Evolutionary conservation across 176 grass and related monocot species (phyloP).

Genomic region (Raddia guianensis): DNA sequence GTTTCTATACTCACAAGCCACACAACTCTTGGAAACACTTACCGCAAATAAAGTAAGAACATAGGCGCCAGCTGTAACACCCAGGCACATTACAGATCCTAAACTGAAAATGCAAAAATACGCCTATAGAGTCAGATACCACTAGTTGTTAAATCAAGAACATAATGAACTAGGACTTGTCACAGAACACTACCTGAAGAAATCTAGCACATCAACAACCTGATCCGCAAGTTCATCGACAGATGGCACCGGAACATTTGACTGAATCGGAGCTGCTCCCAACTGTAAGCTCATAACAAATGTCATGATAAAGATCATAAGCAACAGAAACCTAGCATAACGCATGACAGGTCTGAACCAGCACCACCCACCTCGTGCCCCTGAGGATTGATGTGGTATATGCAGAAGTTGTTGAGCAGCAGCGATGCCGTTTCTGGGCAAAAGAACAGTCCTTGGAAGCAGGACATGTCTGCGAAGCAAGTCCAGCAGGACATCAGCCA

Average conservation of each 20-base stretch:
- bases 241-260: conserved; percentile 58
- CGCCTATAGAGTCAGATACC: not conserved
- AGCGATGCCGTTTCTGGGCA: conserved; percentile 69
- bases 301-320: conserved; percentile 35
- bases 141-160: not conserved
- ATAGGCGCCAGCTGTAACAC: conserved; percentile 89
- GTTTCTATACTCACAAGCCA: not conserved
- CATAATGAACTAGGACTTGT: not conserved
- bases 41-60: conserved; percentile 90
- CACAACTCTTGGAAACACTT: conserved; percentile 16
- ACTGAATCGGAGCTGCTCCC: conserved; percentile 67
- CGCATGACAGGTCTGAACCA: not conserved
- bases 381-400: conserved; percentile 85
- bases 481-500: not conserved
- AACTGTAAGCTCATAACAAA: conserved; percentile 56
- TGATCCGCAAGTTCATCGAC: conserved; percentile 83
- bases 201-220: conserved; percentile 81
- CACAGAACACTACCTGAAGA: conserved; percentile 60
- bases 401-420: conserved; percentile 84
- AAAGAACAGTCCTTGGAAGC: conserved; percentile 86
- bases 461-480: conserved; percentile 72
- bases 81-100: conserved; percentile 88
- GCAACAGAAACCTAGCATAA: not conserved
- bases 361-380: conserved; percentile 77
- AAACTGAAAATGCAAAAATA: conserved; percentile 46